Percentiles rank a stretch among this genome's conserved stretches.
Evolutionary conservation across 371 early-diverging fungal genomes (phyloP).

Genomic region (Haplosporangium sp.): DNA sequence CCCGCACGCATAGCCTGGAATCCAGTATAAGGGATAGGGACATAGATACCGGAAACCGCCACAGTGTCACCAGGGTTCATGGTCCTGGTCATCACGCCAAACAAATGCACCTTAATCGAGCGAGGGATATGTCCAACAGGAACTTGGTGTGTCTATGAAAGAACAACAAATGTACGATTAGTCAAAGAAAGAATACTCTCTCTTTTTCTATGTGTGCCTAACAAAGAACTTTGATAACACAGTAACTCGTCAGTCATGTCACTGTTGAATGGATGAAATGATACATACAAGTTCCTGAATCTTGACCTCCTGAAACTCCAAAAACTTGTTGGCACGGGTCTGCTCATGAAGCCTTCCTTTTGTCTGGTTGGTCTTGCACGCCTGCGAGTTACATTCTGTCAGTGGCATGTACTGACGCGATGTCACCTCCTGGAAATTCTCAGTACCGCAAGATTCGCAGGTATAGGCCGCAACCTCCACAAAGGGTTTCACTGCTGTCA

Average conservation of each 20-base stretch:
- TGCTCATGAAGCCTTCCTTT: constrained; percentile 94
- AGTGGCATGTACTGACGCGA: constrained; percentile 86
- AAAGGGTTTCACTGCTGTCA: constrained; percentile 96
- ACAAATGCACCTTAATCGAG: constrained; percentile 91
- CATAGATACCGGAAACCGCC: constrained; percentile 89
- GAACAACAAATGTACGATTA: not conserved
- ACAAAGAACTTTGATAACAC: too few species aligned
- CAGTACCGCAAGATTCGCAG: constrained; percentile 98
- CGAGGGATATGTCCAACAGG: constrained; percentile 99
- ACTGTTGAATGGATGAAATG: not conserved
- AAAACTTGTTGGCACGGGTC: constrained; percentile 95
- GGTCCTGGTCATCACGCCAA: constrained; percentile 84
- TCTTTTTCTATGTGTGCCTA: too few species aligned
- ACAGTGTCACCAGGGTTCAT: constrained; percentile 95
- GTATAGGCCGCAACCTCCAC: constrained; percentile 93
- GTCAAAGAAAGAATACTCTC: too few species aligned
- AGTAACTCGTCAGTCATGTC: not conserved
- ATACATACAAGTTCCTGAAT: constrained; percentile 90
- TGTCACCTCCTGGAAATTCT: constrained; percentile 97
- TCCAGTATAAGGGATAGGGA: constrained; percentile 96
- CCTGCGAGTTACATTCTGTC: constrained; percentile 88
- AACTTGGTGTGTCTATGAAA: constrained; percentile 89
- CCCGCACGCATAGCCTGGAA: constrained; percentile 94
- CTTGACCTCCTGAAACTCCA: constrained; percentile 96
- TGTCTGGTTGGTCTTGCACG: constrained; percentile 86